phyloP scores from a whole-genome alignment of 2,329 filamentous ascomycete genomes.

The Colletotrichum sp. region DNA sequence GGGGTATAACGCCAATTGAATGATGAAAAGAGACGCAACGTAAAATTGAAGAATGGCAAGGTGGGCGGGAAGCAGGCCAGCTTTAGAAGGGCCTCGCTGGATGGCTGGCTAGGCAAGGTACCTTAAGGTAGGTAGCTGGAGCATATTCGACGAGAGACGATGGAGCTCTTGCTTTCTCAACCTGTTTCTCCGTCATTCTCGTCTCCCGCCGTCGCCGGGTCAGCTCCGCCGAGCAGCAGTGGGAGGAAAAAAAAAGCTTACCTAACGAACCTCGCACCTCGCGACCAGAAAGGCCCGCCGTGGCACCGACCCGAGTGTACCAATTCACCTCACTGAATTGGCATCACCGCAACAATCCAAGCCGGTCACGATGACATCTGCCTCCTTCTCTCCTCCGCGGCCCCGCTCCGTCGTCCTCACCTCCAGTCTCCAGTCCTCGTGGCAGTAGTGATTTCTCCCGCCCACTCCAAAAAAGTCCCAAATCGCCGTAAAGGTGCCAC shows the following conservation, averaged over 20 bases:
- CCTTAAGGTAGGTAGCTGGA: not conserved
- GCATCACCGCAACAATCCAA: not conserved
- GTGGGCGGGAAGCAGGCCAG: not conserved
- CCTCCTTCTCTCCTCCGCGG: not conserved
- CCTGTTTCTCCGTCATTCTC: conserved; percentile 7
- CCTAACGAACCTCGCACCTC: not conserved
- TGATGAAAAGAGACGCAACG: not conserved
- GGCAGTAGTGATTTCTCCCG: not conserved
- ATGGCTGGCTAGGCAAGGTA: not conserved
- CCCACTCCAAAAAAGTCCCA: not conserved
- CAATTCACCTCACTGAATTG: not conserved
- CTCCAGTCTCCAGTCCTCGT: not conserved
- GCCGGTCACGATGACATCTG: not conserved
- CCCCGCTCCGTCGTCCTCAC: not conserved
- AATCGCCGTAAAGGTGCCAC: not conserved
- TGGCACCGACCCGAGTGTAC: not conserved
- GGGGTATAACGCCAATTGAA: not conserved
- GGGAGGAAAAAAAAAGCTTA: not conserved
- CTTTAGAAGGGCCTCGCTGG: not conserved
- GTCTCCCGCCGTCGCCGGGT: not conserved
- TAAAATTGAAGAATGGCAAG: not conserved
- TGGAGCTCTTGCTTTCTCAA: not conserved
- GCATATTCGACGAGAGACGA: not conserved
- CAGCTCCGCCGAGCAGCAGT: not conserved
- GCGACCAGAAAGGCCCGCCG: not conserved